Conservation (phyloP, 176 grass and related monocot species). For the Paspalum vaginatum region DNA sequence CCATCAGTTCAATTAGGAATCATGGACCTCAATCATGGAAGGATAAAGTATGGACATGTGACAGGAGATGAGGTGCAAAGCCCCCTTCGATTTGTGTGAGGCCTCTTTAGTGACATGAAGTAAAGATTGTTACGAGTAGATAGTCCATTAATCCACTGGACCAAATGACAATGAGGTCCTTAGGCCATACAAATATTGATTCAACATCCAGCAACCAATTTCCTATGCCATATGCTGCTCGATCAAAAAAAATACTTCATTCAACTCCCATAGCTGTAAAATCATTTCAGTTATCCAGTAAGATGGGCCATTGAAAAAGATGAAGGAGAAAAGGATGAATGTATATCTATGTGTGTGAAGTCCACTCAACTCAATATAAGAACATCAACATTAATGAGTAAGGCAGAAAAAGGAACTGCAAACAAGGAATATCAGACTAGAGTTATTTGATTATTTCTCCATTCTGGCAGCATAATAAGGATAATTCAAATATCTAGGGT, state of each 20-base stretch:
- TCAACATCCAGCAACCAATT: conserved; percentile 19
- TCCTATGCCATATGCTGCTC: conserved; percentile 12
- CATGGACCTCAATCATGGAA: conserved; percentile 12
- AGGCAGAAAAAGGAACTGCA: neutral
- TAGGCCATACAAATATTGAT: neutral
- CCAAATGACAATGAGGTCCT: conserved; percentile 26
- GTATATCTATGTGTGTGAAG: neutral
- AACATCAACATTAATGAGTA: conserved; percentile 3
- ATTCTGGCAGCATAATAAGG: neutral
- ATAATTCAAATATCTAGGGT: neutral
- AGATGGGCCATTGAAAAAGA: conserved; percentile 1
- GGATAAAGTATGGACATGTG: conserved; percentile 14
- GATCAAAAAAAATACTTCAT: neutral
- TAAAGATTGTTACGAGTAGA: neutral
- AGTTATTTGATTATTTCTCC: conserved; percentile 8
- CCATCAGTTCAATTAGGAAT: conserved; percentile 18
- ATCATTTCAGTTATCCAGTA: conserved; percentile 4
- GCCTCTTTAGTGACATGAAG: conserved; percentile 25
- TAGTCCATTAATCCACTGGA: neutral
- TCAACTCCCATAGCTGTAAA: neutral
- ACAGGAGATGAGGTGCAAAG: conserved; percentile 18
- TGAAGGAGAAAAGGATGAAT: neutral
- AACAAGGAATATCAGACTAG: neutral
- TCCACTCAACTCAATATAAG: neutral
- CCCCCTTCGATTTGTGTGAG: conserved; percentile 11